phyloP scores from a whole-genome alignment of 169 alveolate genomes.

The Plasmodium ovale region DNA sequence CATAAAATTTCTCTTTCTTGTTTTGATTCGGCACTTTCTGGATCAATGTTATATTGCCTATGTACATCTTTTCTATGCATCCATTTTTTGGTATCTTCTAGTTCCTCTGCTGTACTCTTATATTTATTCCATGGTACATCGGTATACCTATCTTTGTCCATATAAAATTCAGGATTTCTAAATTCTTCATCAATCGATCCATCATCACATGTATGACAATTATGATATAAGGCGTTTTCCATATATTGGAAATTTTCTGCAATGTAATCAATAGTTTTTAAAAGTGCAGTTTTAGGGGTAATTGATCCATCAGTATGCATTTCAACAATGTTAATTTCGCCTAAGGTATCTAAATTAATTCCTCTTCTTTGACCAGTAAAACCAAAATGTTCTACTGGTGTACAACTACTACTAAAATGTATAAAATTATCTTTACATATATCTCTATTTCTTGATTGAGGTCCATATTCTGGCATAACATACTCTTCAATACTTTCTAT shows the following conservation, averaged over 20 bases:
- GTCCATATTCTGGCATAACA: conserved; percentile 89
- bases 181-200: conserved; percentile 83
- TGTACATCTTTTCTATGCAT: conserved; percentile 86
- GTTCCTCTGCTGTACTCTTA: conserved; percentile 81
- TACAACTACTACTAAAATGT: conserved; percentile 85
- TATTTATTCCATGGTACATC: conserved; percentile 92
- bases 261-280: conserved; percentile 83
- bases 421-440: conserved; percentile 88
- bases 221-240: conserved; percentile 82
- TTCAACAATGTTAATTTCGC: conserved; percentile 89
- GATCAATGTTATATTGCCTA: conserved; percentile 88
- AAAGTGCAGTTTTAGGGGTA: conserved; percentile 87
- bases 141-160: conserved; percentile 84
- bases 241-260: conserved; percentile 81
- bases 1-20: conserved; percentile 78
- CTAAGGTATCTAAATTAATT: conserved; percentile 83
- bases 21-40: conserved; percentile 85
- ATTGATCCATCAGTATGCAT: conserved; percentile 91
- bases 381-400: conserved; percentile 88
- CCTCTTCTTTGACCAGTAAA: conserved; percentile 90
- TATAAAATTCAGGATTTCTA: conserved; percentile 85
- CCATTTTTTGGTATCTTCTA: conserved; percentile 82
- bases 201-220: conserved; percentile 83
- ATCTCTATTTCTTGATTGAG: conserved; percentile 88
- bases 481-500: conserved; percentile 87